Evolutionary conservation across 257 asterid genomes (phyloP).

Genomic region (Nyctanthes arbortristis): DNA sequence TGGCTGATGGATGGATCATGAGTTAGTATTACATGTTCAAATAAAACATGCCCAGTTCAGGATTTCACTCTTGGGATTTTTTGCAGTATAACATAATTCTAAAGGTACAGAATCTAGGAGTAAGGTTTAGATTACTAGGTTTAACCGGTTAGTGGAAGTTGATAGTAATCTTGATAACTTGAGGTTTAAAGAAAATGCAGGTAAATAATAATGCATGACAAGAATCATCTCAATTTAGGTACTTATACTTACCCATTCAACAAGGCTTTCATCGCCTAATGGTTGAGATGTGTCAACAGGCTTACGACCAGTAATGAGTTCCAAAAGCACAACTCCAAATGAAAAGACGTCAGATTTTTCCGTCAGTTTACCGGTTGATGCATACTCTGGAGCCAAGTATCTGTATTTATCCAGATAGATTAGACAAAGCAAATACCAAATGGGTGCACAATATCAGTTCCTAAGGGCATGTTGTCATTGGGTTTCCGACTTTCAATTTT

Average conservation of each 20-base stretch:
- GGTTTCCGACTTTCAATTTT: too few relatives aligned
- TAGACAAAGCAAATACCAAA: conserved; percentile 9
- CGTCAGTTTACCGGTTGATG: conserved; percentile 82
- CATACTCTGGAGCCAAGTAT: conserved; percentile 92
- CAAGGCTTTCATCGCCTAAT: conserved; percentile 83
- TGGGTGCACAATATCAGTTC: conserved; percentile 6
- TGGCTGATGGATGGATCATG: background rate
- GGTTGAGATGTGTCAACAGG: conserved; percentile 89
- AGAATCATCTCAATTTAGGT: background rate
- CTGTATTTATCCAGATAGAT: conserved; percentile 44
- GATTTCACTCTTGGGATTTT: background rate
- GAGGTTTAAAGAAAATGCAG: conserved; percentile 7
- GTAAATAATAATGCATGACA: conserved; percentile 10
- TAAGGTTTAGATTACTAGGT: background rate
- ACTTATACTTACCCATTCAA: conserved; percentile 78
- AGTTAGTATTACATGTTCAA: background rate
- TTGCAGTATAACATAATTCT: background rate
- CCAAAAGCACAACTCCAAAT: conserved; percentile 85
- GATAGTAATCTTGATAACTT: background rate
- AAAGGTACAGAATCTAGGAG: background rate
- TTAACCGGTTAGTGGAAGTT: too few relatives aligned
- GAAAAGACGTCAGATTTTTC: conserved; percentile 87
- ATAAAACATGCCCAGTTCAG: background rate
- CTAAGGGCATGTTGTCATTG: background rate
- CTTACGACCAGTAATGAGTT: conserved; percentile 85